Percentiles rank a stretch among this genome's conserved stretches.
Evolutionary conservation across 495 filamentous ascomycete genomes (phyloP).

Genomic region (Friedmanniomyces simplex): DNA sequence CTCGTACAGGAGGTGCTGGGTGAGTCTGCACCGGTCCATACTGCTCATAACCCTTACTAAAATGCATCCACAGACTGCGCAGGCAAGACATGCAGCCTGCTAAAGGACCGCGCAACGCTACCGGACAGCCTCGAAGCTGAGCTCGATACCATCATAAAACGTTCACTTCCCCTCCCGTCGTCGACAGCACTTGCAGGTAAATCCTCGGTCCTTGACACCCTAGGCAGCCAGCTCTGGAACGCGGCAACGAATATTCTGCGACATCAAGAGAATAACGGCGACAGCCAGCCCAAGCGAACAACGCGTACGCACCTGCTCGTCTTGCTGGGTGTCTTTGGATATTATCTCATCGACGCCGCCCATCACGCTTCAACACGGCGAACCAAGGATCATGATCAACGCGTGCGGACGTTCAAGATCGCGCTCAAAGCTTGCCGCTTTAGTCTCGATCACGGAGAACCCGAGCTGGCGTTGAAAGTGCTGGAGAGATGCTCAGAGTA

Average conservation of each 20-base stretch:
- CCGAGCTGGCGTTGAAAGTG: constrained; percentile 46
- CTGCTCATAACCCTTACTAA: not conserved
- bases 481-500: constrained; percentile 56
- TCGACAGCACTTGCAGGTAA: not conserved
- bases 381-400: constrained; percentile 16
- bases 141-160: constrained; percentile 6
- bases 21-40: not conserved
- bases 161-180: not conserved
- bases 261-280: constrained; percentile 10
- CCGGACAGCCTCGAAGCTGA: not conserved
- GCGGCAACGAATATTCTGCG: constrained; percentile 36
- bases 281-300: constrained; percentile 12
- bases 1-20: constrained; percentile 5
- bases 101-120: constrained; percentile 1
- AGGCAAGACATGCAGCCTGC: not conserved
- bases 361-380: constrained; percentile 37
- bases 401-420: constrained; percentile 50
- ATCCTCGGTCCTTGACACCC: constrained; percentile 27
- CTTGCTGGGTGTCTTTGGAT: constrained; percentile 54
- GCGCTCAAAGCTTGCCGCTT: constrained; percentile 54
- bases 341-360: constrained; percentile 55
- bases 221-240: constrained; percentile 50
- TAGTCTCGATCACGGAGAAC: constrained; percentile 49
- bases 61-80: constrained; percentile 1
- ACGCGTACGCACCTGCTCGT: constrained; percentile 14